Evolutionary conservation across 345 rosid genomes (phyloP).

Genomic region (Sapria himalayana): DNA sequence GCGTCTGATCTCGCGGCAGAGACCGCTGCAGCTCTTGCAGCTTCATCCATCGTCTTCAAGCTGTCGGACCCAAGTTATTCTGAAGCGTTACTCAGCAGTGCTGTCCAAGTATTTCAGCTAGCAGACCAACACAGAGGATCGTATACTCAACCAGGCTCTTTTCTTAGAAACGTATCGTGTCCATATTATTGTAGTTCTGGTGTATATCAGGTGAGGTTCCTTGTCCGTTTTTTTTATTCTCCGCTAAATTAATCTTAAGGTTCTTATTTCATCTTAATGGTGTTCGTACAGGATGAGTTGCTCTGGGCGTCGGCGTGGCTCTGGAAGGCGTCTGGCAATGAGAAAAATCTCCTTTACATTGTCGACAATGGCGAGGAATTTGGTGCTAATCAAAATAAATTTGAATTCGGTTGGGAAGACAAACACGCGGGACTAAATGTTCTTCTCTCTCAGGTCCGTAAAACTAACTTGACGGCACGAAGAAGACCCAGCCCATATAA

Average conservation of each 20-base stretch:
- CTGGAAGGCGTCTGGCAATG: conserved; percentile 58
- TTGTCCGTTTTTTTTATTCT: too few relatives aligned
- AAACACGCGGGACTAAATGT: conserved; percentile 80
- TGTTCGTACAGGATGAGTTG: conserved; percentile 95
- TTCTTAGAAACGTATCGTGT: conserved; percentile 38
- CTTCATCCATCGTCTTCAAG: conserved; percentile 74
- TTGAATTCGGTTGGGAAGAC: conserved; percentile 95
- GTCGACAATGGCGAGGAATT: conserved; percentile 54
- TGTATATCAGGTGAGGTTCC: conserved; percentile 61
- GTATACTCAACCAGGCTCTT: conserved; percentile 44
- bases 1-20: conserved; percentile 84
- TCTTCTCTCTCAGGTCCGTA: conserved; percentile 92
- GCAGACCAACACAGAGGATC: conserved; percentile 51
- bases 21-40: conserved; percentile 93
- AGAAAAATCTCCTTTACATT: conserved; percentile 47
- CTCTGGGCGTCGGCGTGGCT: conserved; percentile 98
- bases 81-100: conserved; percentile 35
- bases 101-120: conserved; percentile 55
- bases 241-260: too few relatives aligned
- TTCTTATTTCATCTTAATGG: too few relatives aligned
- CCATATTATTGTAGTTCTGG: conserved; percentile 64
- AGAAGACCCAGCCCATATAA: too few relatives aligned
- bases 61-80: conserved; percentile 70
- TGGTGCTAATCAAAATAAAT: conserved; percentile 73
- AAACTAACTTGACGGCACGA: too few relatives aligned